phyloP scores from a whole-genome alignment of 139 green algal species.

The Asterochloris erici region DNA sequence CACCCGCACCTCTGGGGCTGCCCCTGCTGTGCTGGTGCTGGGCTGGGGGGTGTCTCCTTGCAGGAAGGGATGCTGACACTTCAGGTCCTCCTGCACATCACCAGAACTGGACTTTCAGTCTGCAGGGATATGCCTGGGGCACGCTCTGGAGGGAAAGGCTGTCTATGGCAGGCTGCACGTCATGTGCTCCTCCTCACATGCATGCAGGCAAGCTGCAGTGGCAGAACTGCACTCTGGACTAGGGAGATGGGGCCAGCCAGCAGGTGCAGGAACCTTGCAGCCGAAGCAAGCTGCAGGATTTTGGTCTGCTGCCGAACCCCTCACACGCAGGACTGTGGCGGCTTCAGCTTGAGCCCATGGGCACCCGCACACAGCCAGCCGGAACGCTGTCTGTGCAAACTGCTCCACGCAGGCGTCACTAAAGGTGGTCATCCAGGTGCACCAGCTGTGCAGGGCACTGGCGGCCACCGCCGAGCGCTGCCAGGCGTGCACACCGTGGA shows the following conservation, averaged over 20 bases:
- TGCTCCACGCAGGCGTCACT: background rate
- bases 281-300: background rate
- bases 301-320: background rate
- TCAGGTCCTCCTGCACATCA: conserved; percentile 1
- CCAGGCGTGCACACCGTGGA: background rate
- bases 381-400: background rate
- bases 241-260: background rate
- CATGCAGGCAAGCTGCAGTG: background rate
- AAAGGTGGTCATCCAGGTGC: conserved; percentile 12
- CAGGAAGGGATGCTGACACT: background rate
- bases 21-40: too few relatives aligned
- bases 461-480: conserved; percentile 4
- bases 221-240: background rate
- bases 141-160: background rate
- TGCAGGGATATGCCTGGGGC: background rate
- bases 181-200: background rate
- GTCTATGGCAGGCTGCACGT: background rate
- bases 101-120: too few relatives aligned
- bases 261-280: background rate
- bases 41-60: background rate
- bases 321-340: background rate
- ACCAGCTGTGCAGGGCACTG: conserved; percentile 1
- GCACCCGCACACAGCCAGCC: conserved; percentile 6
- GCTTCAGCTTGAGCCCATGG: conserved; percentile 6
- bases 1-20: background rate